Evolutionary conservation across 192 early-diverging fungal species (phyloP).

Genomic region (Cladochytrium replicatum): DNA sequence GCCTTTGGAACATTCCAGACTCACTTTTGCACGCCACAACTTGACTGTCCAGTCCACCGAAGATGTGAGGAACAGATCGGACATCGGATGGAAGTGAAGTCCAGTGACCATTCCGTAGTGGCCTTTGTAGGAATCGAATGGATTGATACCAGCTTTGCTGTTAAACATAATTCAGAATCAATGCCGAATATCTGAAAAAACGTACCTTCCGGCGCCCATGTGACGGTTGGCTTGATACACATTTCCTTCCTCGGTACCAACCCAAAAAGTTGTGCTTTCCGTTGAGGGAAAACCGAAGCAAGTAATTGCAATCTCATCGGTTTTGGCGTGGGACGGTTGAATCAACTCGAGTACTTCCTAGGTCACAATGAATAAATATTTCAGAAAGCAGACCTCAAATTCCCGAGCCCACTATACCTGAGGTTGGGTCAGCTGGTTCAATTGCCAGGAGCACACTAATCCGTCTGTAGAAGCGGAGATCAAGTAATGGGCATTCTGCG

Average conservation of each 20-base stretch:
- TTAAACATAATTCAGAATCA: conserved; percentile 8
- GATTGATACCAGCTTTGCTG: conserved; percentile 92
- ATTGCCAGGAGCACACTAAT: conserved; percentile 88
- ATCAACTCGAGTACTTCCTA: conserved; percentile 74
- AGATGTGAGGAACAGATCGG: conserved; percentile 83
- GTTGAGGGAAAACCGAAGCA: conserved; percentile 81
- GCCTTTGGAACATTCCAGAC: background rate
- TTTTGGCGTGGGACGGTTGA: conserved; percentile 63
- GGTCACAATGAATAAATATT: background rate
- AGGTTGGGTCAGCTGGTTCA: conserved; percentile 96
- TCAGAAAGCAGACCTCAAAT: background rate
- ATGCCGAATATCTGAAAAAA: background rate
- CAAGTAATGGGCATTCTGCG: conserved; percentile 89
- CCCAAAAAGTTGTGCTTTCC: conserved; percentile 88
- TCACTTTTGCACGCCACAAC: conserved; percentile 67
- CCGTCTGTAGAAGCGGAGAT: conserved; percentile 94
- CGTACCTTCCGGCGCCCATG: conserved; percentile 83
- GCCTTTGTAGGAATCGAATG: conserved; percentile 71
- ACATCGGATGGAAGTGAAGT: conserved; percentile 81
- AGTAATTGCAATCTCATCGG: conserved; percentile 91
- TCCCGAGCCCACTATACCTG: conserved; percentile 38
- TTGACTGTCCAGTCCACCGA: conserved; percentile 97
- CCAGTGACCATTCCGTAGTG: conserved; percentile 84
- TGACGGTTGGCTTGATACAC: conserved; percentile 93
- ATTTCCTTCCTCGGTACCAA: conserved; percentile 92